A percentile compares a stretch with the other conserved stretches of the same genome.
Evolutionary conservation across 2,329 filamentous ascomycete genomes (phyloP).

Genomic region (Calonectria montana): DNA sequence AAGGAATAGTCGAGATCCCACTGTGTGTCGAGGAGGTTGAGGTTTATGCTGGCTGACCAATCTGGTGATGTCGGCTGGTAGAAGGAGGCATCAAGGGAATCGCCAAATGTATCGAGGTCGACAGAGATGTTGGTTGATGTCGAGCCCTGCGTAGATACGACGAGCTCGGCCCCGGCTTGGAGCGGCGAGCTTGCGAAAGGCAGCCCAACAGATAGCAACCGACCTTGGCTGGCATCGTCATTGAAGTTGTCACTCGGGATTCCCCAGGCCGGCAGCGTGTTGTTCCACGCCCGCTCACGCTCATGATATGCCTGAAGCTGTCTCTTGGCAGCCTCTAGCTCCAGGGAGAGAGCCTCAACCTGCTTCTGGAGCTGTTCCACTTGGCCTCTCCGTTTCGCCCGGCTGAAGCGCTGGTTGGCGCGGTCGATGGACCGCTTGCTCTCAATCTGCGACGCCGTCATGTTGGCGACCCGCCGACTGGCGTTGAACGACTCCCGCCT

Average conservation of each 20-base stretch:
- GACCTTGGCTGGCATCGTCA: background rate
- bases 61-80: background rate
- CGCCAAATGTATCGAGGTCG: background rate
- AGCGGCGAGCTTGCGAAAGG: background rate
- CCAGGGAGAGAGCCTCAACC: conserved; percentile 24
- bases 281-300: conserved; percentile 22
- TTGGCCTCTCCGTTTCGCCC: conserved; percentile 36
- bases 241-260: background rate
- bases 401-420: conserved; percentile 38
- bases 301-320: conserved; percentile 17
- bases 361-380: conserved; percentile 31
- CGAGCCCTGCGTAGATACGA: background rate
- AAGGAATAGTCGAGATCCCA: conserved; percentile 17
- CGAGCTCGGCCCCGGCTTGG: background rate
- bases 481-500: conserved; percentile 25
- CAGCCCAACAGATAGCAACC: background rate
- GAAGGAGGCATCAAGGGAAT: background rate
- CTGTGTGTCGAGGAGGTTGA: conserved; percentile 15
- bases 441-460: conserved; percentile 37
- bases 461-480: conserved; percentile 34
- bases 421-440: conserved; percentile 42
- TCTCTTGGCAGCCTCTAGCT: conserved; percentile 3
- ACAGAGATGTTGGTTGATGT: background rate
- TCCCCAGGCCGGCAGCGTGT: background rate
- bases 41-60: conserved; percentile 3